phyloP scores from a whole-genome alignment of 768 basidiomycete species.

The Boletus pseudo-olivaceus region DNA sequence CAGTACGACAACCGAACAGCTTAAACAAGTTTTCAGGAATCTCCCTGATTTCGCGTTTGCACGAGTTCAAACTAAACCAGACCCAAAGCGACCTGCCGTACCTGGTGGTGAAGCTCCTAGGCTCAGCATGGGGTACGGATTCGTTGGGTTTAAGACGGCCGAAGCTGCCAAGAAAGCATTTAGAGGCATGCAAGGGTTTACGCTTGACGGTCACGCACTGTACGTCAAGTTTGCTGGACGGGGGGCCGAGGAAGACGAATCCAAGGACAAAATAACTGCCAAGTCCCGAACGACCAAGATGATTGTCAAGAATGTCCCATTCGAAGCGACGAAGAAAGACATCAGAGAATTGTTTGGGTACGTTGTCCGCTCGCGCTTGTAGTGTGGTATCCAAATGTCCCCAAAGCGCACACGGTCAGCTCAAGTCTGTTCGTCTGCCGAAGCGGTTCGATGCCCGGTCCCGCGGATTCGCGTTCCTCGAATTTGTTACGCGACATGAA shows the following conservation, averaged over 20 bases:
- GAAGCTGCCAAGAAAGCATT: conserved; percentile 74
- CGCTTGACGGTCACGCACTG: conserved; percentile 83
- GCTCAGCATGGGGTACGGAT: conserved; percentile 95
- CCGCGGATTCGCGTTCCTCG: conserved; percentile 95
- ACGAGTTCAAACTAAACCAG: conserved; percentile 86
- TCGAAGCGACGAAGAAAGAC: conserved; percentile 94
- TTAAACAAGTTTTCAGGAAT: conserved; percentile 65
- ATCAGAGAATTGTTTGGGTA: conserved; percentile 86
- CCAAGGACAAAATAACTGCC: conserved; percentile 34
- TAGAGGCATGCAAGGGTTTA: conserved; percentile 74
- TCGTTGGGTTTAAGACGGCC: conserved; percentile 80
- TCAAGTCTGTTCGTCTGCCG: conserved; percentile 93
- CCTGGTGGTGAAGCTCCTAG: conserved; percentile 39
- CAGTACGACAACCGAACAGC: conserved; percentile 73
- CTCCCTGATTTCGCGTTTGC: conserved; percentile 84
- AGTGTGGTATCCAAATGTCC: background rate
- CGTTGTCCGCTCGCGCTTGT: conserved; percentile 28
- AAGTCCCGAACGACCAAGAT: conserved; percentile 84
- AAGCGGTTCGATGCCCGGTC: conserved; percentile 86
- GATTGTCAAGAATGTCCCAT: conserved; percentile 97
- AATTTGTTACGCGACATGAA: conserved; percentile 86
- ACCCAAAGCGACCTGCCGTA: conserved; percentile 60
- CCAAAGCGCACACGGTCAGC: conserved; percentile 77
- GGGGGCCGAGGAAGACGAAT: conserved; percentile 59
- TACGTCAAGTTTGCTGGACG: conserved; percentile 85